A percentile compares a stretch with the other conserved stretches of the same genome.
Evolutionary conservation across 2,329 filamentous ascomycete species (phyloP).

Genomic region (Albophoma yamanashiensis): DNA sequence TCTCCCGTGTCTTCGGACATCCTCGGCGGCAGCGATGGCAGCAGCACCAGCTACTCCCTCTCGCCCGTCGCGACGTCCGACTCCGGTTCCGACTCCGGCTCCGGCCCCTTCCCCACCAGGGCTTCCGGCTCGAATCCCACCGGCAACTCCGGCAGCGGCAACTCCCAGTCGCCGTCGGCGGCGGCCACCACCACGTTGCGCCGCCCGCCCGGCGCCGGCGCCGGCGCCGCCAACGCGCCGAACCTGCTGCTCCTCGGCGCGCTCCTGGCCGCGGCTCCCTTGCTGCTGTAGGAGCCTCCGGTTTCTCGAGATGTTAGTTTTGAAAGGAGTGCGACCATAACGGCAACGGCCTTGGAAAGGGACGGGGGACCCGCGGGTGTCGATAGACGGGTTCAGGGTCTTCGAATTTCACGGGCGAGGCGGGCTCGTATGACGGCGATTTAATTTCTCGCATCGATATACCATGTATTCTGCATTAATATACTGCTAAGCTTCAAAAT

Average conservation of each 20-base stretch:
- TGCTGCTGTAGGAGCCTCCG: constrained; percentile 11
- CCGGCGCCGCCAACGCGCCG: constrained; percentile 10
- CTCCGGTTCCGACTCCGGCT: background rate
- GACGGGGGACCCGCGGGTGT: background rate
- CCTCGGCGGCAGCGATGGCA: background rate
- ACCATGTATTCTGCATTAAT: background rate
- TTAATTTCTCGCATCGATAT: background rate
- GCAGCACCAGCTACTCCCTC: background rate
- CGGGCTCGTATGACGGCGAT: background rate
- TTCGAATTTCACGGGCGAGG: background rate
- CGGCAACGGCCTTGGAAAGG: background rate
- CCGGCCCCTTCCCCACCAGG: background rate
- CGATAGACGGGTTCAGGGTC: background rate
- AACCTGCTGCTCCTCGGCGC: constrained; percentile 10
- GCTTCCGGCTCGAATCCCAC: background rate
- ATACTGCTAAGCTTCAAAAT: too few relatives aligned
- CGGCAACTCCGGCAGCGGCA: background rate
- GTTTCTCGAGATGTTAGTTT: background rate
- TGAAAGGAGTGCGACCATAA: background rate
- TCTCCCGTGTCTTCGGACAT: background rate
- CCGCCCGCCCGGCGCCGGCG: constrained; percentile 3
- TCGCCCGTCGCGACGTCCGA: background rate
- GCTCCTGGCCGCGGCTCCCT: constrained; percentile 12
- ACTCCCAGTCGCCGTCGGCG: background rate
- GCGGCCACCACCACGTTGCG: background rate